phyloP scores from a whole-genome alignment of 345 rosid genomes.

The Eucalyptus tenuipes region DNA sequence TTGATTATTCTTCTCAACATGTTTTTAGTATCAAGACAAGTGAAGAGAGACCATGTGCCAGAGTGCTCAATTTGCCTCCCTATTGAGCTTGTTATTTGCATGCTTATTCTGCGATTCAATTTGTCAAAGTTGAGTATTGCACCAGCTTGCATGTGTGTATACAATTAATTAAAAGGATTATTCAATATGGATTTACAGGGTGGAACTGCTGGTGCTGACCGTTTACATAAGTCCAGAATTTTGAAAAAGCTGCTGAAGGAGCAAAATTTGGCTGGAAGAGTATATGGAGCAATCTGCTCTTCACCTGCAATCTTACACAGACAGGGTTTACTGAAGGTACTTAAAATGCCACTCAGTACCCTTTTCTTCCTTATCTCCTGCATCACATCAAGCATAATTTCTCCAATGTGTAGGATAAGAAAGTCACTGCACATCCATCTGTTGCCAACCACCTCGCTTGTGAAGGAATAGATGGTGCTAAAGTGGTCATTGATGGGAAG shows the following conservation, averaged over 20 bases:
- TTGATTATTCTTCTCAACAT: background rate
- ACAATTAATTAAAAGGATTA: background rate
- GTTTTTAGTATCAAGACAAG: background rate
- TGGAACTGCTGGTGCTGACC: slow-evolving; percentile 47
- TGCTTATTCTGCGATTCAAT: background rate
- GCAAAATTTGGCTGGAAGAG: slow-evolving; percentile 50
- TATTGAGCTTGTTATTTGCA: background rate
- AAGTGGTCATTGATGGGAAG: slow-evolving; percentile 77
- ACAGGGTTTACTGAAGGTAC: slow-evolving; percentile 72
- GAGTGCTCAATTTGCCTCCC: background rate
- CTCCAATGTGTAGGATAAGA: slow-evolving; percentile 38
- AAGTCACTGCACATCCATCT: slow-evolving; percentile 43
- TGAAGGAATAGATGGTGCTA: slow-evolving; percentile 31
- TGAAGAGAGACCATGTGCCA: background rate
- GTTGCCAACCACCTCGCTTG: slow-evolving; percentile 7
- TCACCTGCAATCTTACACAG: slow-evolving; percentile 40
- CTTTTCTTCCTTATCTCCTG: background rate
- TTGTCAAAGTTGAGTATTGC: background rate
- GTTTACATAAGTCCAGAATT: slow-evolving; percentile 54
- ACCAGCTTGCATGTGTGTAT: background rate
- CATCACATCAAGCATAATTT: background rate
- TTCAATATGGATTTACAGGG: slow-evolving; percentile 31
- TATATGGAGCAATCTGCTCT: slow-evolving; percentile 69
- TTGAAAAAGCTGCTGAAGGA: slow-evolving; percentile 74
- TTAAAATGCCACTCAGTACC: background rate